Conservation (phyloP, 805 yeast genomes). For the Suhomyces prunicola region DNA sequence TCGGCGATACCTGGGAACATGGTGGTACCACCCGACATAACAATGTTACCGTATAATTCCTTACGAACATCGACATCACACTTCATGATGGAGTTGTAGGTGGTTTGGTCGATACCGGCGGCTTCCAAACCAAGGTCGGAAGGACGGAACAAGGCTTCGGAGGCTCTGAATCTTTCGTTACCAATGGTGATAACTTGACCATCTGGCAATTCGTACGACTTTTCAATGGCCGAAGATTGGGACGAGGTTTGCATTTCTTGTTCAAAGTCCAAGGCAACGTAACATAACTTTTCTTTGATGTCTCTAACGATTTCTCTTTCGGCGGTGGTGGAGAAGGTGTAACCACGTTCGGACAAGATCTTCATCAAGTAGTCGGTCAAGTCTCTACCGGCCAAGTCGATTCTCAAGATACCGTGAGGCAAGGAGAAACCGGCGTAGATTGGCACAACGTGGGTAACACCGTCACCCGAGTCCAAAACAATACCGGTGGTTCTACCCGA, state of each 20-base stretch:
- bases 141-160: slow-evolving; percentile 99
- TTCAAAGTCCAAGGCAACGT: slow-evolving; percentile 98
- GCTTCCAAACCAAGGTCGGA: slow-evolving; percentile 86
- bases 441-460: slow-evolving; percentile 99
- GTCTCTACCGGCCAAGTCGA: slow-evolving; percentile 99
- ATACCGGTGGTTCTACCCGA: slow-evolving; percentile 99
- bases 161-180: slow-evolving; percentile 99
- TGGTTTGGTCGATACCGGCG: slow-evolving; percentile 98
- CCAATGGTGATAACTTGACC: slow-evolving; percentile 99
- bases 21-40: slow-evolving; percentile 99
- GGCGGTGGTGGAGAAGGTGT: slow-evolving; percentile 97
- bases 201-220: slow-evolving; percentile 98
- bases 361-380: slow-evolving; percentile 98
- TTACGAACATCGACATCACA: slow-evolving; percentile 99
- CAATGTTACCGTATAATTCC: slow-evolving; percentile 98
- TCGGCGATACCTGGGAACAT: slow-evolving; percentile 99
- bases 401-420: slow-evolving; percentile 98
- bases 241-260: slow-evolving; percentile 99
- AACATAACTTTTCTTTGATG: slow-evolving; percentile 98
- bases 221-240: slow-evolving; percentile 96
- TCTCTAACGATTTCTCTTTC: slow-evolving; percentile 95
- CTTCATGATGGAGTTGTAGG: slow-evolving; percentile 93
- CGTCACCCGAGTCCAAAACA: slow-evolving; percentile 99
- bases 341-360: slow-evolving; percentile 97
- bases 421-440: slow-evolving; percentile 99